Evolutionary conservation across 140 eudicot species (phyloP).

Genomic region (Erigeron philadelphicus): DNA sequence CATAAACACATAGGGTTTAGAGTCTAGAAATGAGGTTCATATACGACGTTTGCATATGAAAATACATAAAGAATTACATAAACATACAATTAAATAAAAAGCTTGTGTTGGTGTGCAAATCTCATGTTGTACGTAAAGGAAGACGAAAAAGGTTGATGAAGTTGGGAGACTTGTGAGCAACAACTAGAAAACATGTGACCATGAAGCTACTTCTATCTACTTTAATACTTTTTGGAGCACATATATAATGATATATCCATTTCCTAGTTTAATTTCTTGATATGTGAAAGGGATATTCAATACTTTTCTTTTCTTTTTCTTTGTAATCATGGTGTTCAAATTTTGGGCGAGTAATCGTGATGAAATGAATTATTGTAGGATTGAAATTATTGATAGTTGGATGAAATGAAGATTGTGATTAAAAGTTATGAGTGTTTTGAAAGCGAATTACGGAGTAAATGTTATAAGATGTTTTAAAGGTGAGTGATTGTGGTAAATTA

Average conservation of each 20-base stretch:
- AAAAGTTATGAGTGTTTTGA: too few species aligned
- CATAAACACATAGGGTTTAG: neutral
- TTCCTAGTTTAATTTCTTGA: too few species aligned
- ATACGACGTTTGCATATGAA: neutral
- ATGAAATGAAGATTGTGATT: too few species aligned
- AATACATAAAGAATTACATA: neutral
- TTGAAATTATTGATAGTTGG: too few species aligned
- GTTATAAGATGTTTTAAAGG: too few species aligned
- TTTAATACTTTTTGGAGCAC: neutral
- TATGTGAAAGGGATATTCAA: too few species aligned
- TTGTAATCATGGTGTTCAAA: too few species aligned
- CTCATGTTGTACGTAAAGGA: conserved; percentile 15
- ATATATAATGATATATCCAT: neutral
- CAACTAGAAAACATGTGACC: conserved; percentile 28
- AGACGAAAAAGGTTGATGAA: conserved; percentile 17
- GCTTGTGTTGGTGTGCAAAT: neutral
- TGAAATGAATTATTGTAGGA: too few species aligned
- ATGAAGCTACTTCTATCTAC: conserved; percentile 12
- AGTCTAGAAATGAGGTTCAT: neutral
- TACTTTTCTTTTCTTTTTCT: too few species aligned
- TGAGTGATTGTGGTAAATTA: too few species aligned
- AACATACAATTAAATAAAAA: neutral
- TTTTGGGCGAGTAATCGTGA: too few species aligned
- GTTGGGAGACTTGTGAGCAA: conserved; percentile 32
- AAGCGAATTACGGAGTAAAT: too few species aligned